These are phyloP conservation scores for Penicillium olsonii DNA, from an alignment of 2,329 filamentous ascomycete species.

Conservation along the genomic window DNA sequence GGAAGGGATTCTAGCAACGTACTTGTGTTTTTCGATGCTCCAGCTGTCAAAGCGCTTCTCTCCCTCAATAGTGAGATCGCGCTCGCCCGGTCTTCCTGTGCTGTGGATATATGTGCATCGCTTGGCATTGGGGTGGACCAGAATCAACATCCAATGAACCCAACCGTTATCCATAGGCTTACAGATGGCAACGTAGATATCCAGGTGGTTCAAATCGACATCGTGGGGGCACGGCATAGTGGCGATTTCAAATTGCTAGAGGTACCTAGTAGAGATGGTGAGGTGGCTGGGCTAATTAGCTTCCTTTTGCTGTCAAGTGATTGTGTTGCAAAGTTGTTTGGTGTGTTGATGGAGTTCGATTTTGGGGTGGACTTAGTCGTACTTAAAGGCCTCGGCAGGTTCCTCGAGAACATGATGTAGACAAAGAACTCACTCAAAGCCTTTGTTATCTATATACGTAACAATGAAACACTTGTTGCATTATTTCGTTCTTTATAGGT, in stretches of 20 bases:
- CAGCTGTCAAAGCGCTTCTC: constrained; percentile 2
- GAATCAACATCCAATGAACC: constrained; percentile 6
- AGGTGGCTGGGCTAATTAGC: too few species aligned
- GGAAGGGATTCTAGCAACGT: neutral
- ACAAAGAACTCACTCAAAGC: too few species aligned
- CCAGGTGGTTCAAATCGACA: neutral
- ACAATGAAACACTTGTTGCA: too few species aligned
- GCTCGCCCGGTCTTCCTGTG: neutral
- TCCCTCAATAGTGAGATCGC: neutral
- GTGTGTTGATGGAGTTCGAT: too few species aligned
- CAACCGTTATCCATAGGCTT: neutral
- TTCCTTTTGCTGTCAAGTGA: too few species aligned
- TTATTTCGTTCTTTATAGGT: too few species aligned
- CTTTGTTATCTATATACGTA: too few species aligned
- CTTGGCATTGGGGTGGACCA: neutral
- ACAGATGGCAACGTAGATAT: neutral
- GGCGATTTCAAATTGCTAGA: neutral
- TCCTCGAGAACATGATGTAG: too few species aligned
- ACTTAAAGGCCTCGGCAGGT: too few species aligned
- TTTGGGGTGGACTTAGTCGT: too few species aligned
- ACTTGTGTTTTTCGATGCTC: neutral
- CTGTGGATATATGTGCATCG: constrained; percentile 2
- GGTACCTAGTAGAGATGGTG: too few species aligned
- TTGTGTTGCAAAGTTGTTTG: too few species aligned
- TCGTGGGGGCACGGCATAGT: neutral